These are phyloP conservation scores for Aspergillus hiratsukae DNA, from an alignment of 2,329 filamentous ascomycete genomes.

Conservation along the genomic window DNA sequence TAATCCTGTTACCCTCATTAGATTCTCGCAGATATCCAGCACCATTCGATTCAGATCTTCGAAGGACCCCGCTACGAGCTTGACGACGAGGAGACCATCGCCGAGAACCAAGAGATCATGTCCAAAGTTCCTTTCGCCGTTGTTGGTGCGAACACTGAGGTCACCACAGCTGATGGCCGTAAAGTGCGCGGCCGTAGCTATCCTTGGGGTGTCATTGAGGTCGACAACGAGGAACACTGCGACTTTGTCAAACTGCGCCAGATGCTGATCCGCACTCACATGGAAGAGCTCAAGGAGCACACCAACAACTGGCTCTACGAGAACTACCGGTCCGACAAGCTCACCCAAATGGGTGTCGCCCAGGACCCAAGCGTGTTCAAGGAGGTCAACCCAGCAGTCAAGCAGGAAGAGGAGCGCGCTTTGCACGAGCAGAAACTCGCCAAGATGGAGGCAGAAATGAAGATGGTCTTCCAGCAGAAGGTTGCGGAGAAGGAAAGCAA, in stretches of 20 bases:
- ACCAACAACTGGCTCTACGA: slow-evolving; percentile 99
- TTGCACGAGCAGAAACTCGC: slow-evolving; percentile 99
- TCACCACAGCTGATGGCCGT: slow-evolving; percentile 84
- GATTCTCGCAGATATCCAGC: slow-evolving; percentile 95
- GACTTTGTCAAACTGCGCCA: slow-evolving; percentile 99
- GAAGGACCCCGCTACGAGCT: slow-evolving; percentile 97
- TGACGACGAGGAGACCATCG: slow-evolving; percentile 98
- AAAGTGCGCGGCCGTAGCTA: slow-evolving; percentile 94
- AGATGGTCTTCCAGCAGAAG: slow-evolving; percentile 99
- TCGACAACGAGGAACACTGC: slow-evolving; percentile 99
- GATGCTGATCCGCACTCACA: slow-evolving; percentile 99
- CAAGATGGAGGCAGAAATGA: slow-evolving; percentile 99
- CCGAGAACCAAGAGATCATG: slow-evolving; percentile 99
- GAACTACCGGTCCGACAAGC: slow-evolving; percentile 99
- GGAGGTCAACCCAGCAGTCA: slow-evolving; percentile 99
- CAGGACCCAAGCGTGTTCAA: slow-evolving; percentile 99
- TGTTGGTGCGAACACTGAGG: slow-evolving; percentile 93
- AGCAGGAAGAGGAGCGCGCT: slow-evolving; percentile 98
- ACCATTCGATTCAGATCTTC: slow-evolving; percentile 98
- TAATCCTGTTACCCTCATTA: slow-evolving; percentile 37
- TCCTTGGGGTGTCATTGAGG: slow-evolving; percentile 97
- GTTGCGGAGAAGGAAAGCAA: slow-evolving; percentile 99
- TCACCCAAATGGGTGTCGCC: slow-evolving; percentile 95
- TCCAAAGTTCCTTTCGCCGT: slow-evolving; percentile 99
- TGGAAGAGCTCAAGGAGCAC: slow-evolving; percentile 99